Conservation (phyloP, 495 filamentous ascomycete genomes). For the Cercophora samala region DNA sequence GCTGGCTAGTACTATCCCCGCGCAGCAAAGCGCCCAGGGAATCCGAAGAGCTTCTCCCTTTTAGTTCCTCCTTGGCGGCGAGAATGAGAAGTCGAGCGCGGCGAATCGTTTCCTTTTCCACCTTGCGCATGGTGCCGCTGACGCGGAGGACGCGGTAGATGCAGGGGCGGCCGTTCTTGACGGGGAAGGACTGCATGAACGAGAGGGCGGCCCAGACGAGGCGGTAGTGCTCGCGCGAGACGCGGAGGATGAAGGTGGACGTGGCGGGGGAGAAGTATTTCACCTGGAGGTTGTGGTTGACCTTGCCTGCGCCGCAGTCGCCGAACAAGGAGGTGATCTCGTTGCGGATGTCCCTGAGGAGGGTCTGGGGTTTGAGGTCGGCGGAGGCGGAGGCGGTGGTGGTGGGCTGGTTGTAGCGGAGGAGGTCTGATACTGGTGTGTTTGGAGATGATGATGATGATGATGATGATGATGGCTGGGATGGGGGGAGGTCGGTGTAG, state of each 20-base stretch:
- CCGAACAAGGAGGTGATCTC: constrained; percentile 73
- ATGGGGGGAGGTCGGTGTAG: constrained; percentile 61
- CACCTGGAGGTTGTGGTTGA: constrained; percentile 69
- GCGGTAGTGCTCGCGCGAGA: constrained; percentile 72
- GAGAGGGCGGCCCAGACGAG: constrained; percentile 87
- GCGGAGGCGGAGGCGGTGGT: too few relatives aligned
- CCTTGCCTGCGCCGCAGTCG: constrained; percentile 78
- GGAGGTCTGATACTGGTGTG: constrained; percentile 45
- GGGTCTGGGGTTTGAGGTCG: constrained; percentile 56
- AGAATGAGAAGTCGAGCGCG: constrained; percentile 69
- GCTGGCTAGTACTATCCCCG: constrained; percentile 24
- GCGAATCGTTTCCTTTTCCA: constrained; percentile 81
- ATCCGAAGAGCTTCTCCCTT: constrained; percentile 31
- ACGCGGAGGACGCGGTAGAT: constrained; percentile 85
- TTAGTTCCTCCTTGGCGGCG: constrained; percentile 50
- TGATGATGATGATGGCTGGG: constrained; percentile 37
- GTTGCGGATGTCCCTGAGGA: constrained; percentile 65
- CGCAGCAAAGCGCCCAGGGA: constrained; percentile 43
- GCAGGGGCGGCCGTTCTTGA: constrained; percentile 55
- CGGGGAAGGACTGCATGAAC: constrained; percentile 69
- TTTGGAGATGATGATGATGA: constrained; percentile 18
- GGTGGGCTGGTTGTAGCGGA: constrained; percentile 75
- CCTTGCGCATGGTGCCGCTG: constrained; percentile 90
- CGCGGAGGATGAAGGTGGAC: constrained; percentile 84
- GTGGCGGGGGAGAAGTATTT: constrained; percentile 93